These are phyloP conservation scores for Colletotrichum noveboracense DNA, from an alignment of 2,329 filamentous ascomycete species.

Conservation along the genomic window DNA sequence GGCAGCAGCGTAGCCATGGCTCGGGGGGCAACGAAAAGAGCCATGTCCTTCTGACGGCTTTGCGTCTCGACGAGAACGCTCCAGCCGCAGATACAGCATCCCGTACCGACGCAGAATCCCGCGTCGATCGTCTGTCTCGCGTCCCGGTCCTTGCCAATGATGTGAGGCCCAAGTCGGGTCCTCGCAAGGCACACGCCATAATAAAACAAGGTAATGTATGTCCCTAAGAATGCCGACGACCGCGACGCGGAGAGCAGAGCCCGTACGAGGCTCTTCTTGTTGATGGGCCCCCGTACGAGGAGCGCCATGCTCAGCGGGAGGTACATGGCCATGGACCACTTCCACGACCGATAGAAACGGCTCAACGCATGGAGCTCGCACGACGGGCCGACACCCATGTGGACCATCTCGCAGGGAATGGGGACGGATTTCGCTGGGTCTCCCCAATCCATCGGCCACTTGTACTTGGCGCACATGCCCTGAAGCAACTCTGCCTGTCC, in stretches of 20 bases:
- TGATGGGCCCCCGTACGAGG: constrained; percentile 55
- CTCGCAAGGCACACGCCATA: constrained; percentile 83
- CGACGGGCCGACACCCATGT: constrained; percentile 76
- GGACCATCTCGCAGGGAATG: constrained; percentile 83
- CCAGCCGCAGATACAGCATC: constrained; percentile 81
- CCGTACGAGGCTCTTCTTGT: constrained; percentile 44
- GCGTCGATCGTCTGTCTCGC: constrained; percentile 59
- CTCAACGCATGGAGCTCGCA: constrained; percentile 77
- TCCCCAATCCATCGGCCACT: constrained; percentile 72
- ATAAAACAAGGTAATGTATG: constrained; percentile 82
- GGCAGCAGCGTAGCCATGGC: constrained; percentile 79
- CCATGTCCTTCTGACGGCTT: constrained; percentile 73
- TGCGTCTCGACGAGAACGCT: constrained; percentile 77
- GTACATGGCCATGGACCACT: constrained; percentile 78
- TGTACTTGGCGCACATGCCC: constrained; percentile 75
- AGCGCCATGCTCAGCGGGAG: constrained; percentile 75
- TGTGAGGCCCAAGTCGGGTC: constrained; percentile 72
- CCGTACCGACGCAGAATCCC: constrained; percentile 72
- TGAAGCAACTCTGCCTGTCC: constrained; percentile 72
- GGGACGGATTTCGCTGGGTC: constrained; percentile 73
- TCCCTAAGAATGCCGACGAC: constrained; percentile 78
- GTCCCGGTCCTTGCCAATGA: constrained; percentile 61
- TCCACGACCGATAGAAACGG: constrained; percentile 73
- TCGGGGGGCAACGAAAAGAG: constrained; percentile 80
- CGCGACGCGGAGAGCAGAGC: constrained; percentile 66